A percentile compares a stretch with the other conserved stretches of the same genome.
These are phyloP conservation scores for Citrus glauca DNA, from an alignment of 345 rosid genomes.

Conservation along the genomic window DNA sequence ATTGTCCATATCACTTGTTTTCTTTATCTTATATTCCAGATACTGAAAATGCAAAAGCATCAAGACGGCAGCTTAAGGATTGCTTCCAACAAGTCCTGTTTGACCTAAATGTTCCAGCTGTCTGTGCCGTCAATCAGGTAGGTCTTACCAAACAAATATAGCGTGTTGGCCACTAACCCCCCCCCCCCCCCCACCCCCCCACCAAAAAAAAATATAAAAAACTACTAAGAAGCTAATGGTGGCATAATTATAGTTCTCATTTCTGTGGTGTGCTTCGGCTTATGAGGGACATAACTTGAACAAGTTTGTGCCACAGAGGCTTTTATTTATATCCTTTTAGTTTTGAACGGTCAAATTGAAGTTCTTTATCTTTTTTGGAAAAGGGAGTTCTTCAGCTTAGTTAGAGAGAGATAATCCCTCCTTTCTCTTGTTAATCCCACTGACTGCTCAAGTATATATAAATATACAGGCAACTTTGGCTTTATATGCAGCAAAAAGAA, in stretches of 20 bases:
- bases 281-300: background rate
- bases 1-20: background rate
- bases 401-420: background rate
- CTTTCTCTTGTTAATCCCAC: background rate
- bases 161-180: background rate
- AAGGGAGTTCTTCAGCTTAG: constrained; percentile 6
- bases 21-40: constrained; percentile 37
- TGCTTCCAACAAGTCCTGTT: constrained; percentile 68
- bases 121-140: constrained; percentile 90
- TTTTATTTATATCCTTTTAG: background rate
- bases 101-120: constrained; percentile 90
- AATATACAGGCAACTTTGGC: constrained; percentile 77
- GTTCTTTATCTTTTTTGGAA: background rate
- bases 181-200: no score
- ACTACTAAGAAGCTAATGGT: background rate
- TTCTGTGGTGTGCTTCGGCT: background rate
- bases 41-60: constrained; percentile 88
- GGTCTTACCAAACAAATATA: constrained; percentile 8
- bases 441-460: constrained; percentile 10
- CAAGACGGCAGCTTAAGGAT: constrained; percentile 84
- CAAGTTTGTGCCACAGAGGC: background rate
- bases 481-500: constrained; percentile 62
- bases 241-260: background rate
- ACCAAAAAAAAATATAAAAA: background rate
- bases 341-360: background rate